Evolutionary conservation across 805 yeast species (phyloP).

Genomic region (Yueomyces sinensis): DNA sequence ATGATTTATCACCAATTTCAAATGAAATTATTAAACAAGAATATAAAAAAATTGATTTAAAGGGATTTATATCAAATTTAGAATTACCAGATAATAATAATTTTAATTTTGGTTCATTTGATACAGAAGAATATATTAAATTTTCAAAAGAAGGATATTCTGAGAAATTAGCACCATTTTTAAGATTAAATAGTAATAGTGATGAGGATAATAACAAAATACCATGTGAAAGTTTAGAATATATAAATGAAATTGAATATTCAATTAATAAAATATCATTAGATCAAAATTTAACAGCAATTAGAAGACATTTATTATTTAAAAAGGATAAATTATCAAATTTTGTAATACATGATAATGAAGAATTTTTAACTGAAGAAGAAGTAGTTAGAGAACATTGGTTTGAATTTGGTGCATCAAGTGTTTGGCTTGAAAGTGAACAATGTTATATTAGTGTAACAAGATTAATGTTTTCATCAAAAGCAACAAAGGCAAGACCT

Average conservation of each 20-base stretch:
- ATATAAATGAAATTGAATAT: constrained; percentile 3
- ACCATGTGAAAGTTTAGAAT: constrained; percentile 6
- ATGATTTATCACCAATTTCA: too few relatives aligned
- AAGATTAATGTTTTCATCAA: constrained; percentile 28
- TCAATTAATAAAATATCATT: constrained; percentile 1
- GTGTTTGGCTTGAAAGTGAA: constrained; percentile 39
- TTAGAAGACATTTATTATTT: constrained; percentile 2
- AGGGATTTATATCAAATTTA: neutral
- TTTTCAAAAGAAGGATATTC: neutral
- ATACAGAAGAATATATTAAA: neutral
- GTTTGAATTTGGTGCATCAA: constrained; percentile 37
- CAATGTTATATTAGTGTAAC: constrained; percentile 37
- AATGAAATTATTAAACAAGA: too few relatives aligned
- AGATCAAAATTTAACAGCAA: constrained; percentile 1
- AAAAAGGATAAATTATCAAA: neutral
- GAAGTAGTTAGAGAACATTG: constrained; percentile 18
- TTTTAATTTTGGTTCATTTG: neutral
- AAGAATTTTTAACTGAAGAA: constrained; percentile 4
- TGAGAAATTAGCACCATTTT: neutral
- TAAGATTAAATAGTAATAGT: too few relatives aligned
- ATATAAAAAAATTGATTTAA: too few relatives aligned
- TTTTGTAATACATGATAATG: constrained; percentile 1
- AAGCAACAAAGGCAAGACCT: constrained; percentile 15
- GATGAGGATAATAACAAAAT: constrained; percentile 2
- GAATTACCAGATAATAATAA: neutral